Evolutionary conservation across 1,284 basidiomycete genomes (phyloP), one percentile per base, ranked within the genome.

Genomic region (Ceratobasidium sp.): DNA sequence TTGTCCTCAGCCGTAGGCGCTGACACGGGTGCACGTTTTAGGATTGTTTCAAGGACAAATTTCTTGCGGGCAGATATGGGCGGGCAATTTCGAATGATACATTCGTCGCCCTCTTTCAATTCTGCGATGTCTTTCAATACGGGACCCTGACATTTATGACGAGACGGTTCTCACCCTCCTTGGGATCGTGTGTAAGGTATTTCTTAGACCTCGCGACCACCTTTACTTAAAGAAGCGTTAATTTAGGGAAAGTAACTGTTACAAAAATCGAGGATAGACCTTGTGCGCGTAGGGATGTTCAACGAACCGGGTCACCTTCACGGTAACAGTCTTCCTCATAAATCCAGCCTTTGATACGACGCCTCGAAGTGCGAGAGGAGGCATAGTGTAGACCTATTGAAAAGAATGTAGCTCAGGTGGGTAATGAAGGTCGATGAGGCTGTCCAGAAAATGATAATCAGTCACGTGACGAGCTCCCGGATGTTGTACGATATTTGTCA

Each of bases 281-380:
- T 93, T 93, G 74, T 87, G 85, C 7, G 90, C 92, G 54, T 85
- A 75, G 71, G 85, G 84, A 75, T 93, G 90, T 27, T 85, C 78
- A 45, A 88, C 81, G 80, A 82, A 86, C 69, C 91, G 84, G 29
- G 88, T 86, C 17, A 93, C 89, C 0, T 87, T 87, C 47, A 93
- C 90, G 0, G 91, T 93, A 17, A 84, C 91, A 0, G 91, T 93
- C 76, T 92, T 92, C 69, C 86, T 82, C 91, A 93, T 93, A 74
- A 82, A 85, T 13, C 91, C 90, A 20, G 85, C 87, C 78, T 90
- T 92, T 27, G 89, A 88, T 29, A 93, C 91, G 43, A 87, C 75
- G 8, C 91, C 91, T 27, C 82, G 82, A 69, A 92, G 84, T 17
- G 86, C 79, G 84, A 91, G 87, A 25, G 90, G 90, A 35, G 90